Conservation (phyloP, 441 rosid species). For the Populus hybrid region DNA sequence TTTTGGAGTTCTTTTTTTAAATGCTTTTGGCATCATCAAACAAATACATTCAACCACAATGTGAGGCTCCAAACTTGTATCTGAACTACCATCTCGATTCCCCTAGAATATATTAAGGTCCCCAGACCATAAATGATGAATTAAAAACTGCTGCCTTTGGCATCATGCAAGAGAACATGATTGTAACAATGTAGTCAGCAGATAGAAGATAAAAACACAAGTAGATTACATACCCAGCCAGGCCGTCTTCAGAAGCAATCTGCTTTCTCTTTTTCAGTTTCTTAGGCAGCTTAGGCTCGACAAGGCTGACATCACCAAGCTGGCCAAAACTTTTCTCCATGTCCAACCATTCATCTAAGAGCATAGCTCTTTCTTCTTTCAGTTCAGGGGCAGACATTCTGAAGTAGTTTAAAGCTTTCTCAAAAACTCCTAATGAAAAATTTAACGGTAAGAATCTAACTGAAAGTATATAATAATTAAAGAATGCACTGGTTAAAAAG, state of each 20-base stretch:
- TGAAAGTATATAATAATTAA: no score
- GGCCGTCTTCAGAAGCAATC: constrained; percentile 59
- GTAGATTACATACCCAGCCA: constrained; percentile 54
- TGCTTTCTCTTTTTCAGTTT: constrained; percentile 78
- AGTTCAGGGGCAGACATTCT: constrained; percentile 70
- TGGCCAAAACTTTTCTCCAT: constrained; percentile 67
- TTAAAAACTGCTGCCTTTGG: background rate
- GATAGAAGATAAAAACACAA: background rate
- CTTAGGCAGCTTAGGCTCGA: constrained; percentile 74
- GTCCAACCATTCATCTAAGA: constrained; percentile 83
- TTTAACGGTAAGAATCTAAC: constrained; percentile 3
- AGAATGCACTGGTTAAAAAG: background rate
- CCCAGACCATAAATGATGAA: background rate
- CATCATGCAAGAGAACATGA: background rate
- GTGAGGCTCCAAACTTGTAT: background rate
- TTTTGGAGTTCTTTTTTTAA: background rate
- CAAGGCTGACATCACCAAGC: constrained; percentile 64
- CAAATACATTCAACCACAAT: background rate
- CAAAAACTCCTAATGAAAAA: constrained; percentile 55
- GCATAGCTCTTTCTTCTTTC: constrained; percentile 83
- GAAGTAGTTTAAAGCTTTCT: constrained; percentile 66
- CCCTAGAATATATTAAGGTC: background rate
- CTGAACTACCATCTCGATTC: background rate
- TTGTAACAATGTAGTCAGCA: no score
- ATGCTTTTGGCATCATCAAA: background rate